Evolutionary conservation across 2,329 filamentous ascomycete species (phyloP), one percentile per base, ranked within the genome.

Genomic region (Fusarium aywerte): DNA sequence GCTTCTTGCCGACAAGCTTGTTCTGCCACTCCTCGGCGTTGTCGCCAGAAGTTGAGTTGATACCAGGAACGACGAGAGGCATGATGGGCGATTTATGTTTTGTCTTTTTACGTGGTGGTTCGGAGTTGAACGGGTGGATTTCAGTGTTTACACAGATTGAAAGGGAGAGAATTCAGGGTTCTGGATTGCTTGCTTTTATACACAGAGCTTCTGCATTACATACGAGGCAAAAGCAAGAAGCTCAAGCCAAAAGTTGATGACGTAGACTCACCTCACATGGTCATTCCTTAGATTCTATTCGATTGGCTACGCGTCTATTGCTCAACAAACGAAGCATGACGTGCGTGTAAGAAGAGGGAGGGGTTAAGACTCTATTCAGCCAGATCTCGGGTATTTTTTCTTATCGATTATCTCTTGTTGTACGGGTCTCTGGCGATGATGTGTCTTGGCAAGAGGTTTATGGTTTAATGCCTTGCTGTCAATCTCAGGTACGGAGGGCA

Each of bases 21-120:
- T 83, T 84, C 68, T 79, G 80, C 88, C 88, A 90, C 71, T 87
- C 81, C 60, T 87, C 80, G 33, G 82, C 85, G 77, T 82, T 81
- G 75, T 79, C 73, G 65, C 75, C 75, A 38, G 80, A 76, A 63
- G 78, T 79, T 64, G 78, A 80, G 65, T 81, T 87, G 70, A 89
- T 78, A 73, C 84, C 85, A 55, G 87, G 87, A 18, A 88, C 83
- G 71, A 90, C 82, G 78, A 90, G 87, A 85, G 88, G 88, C 88
- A 90, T 89, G 79, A n/a, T 76, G 61, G 42, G 36, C 25, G 36
- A 25, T 32, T 35, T 16, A n/a, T 32, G 20, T 33, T 5, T 36
- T 33, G 43, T 25, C 25, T 33, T 36, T 33, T 36, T 47, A 12
- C 13, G 40, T 36, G 35, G 23, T 29, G 15, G 9, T 43, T 27